Percentiles rank a stretch among this genome's conserved stretches.
These are phyloP conservation scores for Byssochlamys sp. DNA, from an alignment of 2,329 filamentous ascomycete species.

Conservation along the genomic window DNA sequence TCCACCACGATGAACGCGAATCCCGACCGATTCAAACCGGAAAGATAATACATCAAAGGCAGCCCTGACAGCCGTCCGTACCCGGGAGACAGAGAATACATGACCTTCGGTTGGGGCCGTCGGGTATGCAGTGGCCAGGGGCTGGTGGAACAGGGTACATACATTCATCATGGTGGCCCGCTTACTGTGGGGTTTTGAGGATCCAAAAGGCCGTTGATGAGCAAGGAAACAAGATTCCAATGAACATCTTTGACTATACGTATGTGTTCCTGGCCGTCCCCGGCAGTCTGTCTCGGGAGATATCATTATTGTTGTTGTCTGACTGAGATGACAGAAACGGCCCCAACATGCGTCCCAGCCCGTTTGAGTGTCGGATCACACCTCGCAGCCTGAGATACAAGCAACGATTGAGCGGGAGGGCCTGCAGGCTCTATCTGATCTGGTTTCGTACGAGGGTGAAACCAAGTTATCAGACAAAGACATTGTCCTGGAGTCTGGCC, in stretches of 20 bases:
- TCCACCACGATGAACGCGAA: conserved; percentile 27
- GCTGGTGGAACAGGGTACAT: conserved; percentile 52
- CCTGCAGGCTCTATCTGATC: conserved; percentile 41
- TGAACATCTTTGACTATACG: conserved; percentile 51
- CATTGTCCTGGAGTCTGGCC: conserved; percentile 2
- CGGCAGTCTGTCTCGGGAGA: neutral
- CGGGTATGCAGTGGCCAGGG: conserved; percentile 46
- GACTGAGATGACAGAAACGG: conserved; percentile 37
- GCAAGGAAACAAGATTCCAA: conserved; percentile 39
- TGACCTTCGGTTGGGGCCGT: conserved; percentile 50
- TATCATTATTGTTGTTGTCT: neutral
- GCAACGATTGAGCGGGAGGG: conserved; percentile 46
- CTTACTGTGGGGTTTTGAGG: conserved; percentile 48
- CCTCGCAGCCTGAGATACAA: conserved; percentile 41
- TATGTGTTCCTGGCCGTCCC: conserved; percentile 22
- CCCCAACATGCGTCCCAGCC: conserved; percentile 49
- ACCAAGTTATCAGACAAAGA: conserved; percentile 41
- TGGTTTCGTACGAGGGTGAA: conserved; percentile 46
- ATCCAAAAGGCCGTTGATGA: conserved; percentile 36
- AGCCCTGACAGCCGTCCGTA: conserved; percentile 37
- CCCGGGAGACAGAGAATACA: conserved; percentile 42
- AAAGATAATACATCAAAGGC: conserved; percentile 34
- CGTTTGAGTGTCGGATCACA: conserved; percentile 46
- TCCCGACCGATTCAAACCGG: conserved; percentile 21
- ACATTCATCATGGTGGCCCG: conserved; percentile 51